Base-by-base conservation (phyloP, 1,284 basidiomycete species). In the Irpex sp. region DNA sequence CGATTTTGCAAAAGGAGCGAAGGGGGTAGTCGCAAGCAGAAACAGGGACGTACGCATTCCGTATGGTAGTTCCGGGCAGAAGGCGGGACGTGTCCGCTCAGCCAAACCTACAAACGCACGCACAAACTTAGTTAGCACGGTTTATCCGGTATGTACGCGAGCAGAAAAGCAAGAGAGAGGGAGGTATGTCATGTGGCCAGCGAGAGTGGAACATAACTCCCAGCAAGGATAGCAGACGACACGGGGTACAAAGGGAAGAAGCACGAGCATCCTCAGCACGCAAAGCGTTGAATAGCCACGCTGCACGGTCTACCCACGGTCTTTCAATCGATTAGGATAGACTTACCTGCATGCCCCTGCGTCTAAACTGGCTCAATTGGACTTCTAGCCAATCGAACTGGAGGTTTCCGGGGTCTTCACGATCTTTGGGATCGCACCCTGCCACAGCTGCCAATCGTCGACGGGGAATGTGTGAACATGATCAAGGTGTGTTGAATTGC, bases 351-450 rank as follows among this genome's bases (percentile, higher is more conserved):
- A 96, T 90, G 33, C 87, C 86, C 57, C 92, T 80, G 6, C 83
- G 76, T 63, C 93, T 81, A 74, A 89, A 95, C 62, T 79, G 77
- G 56, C 85, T 76, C 31, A 98, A 79, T 74, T 95, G 94, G 1
- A 93, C 92, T 68, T 94, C 92, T 19, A 98, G 80, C 95, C 95
- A 97, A 76, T 95, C 92, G 69, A 95, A 82, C 72, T 96, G 81
- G 21, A 94, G 79, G 66, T 93, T 93, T 59, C 93, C 93, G 21
- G 93, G 91, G 74, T 95, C 93, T 60, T 83, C 78, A 54, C 72
- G 77, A 56, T 86, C 83, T 51, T 75, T 77, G 66, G 79, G 84
- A 59, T 78, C 77, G 73, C 92, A 94, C 13, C 92, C 92, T 69
- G 85, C 83, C 58, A 89, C 87, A 69, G 84, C 76, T 77, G 68